Conservation (phyloP, 164 flowering plant genomes). For the Magnolia kwangsiensis region DNA sequence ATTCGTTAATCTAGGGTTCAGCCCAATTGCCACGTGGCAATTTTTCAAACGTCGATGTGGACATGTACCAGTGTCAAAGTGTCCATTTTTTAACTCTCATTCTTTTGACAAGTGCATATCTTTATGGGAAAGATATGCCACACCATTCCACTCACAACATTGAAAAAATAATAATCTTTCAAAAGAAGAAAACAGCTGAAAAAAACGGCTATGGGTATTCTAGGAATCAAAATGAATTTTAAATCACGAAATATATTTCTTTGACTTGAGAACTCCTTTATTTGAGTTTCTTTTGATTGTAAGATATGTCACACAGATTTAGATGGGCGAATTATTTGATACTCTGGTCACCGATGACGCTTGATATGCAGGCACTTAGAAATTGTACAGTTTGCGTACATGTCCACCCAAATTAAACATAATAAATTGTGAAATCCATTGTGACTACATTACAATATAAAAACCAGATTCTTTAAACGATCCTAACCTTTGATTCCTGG, state of each 20-base stretch:
- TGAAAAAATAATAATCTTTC: neutral
- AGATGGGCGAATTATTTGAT: too few species aligned
- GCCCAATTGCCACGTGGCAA: too few species aligned
- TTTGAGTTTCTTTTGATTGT: neutral
- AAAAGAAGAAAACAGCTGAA: conserved; percentile 6
- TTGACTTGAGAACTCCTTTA: neutral
- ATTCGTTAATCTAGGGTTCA: too few species aligned
- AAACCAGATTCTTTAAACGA: too few species aligned
- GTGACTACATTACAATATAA: too few species aligned
- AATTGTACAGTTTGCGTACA: too few species aligned
- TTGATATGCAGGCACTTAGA: too few species aligned
- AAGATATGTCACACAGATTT: neutral
- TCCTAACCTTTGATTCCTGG: too few species aligned
- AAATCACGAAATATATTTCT: neutral
- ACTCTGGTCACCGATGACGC: too few species aligned
- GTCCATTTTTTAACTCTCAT: neutral
- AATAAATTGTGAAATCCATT: too few species aligned
- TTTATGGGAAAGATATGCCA: neutral
- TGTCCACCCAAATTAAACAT: too few species aligned
- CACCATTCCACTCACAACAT: neutral
- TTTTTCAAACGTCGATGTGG: neutral
- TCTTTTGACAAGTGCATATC: neutral
- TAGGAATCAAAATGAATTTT: neutral
- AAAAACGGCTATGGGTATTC: conserved; percentile 2
- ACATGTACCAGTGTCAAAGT: neutral